Percentiles rank a stretch among this genome's conserved stretches.
Conservation (phyloP, 208 protist genomes). For the Trypanosomatidae sp. region DNA sequence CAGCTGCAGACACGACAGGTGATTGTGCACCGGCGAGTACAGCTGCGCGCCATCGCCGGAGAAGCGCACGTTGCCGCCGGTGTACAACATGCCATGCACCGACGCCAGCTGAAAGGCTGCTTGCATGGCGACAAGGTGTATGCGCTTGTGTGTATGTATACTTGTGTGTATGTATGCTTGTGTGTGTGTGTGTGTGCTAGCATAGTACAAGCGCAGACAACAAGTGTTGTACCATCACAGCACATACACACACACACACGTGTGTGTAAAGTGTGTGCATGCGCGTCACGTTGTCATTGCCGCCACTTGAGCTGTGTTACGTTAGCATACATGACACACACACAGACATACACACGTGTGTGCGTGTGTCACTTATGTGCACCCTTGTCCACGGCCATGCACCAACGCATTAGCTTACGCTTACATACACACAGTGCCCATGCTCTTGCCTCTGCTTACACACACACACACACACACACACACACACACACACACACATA, state of each 20-base stretch:
- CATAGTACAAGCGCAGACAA: too few relatives aligned
- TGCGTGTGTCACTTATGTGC: too few relatives aligned
- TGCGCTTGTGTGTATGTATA: conserved; percentile 4
- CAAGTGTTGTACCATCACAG: too few relatives aligned
- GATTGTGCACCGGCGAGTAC: conserved; percentile 84
- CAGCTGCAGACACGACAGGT: conserved; percentile 66
- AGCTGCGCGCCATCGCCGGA: conserved; percentile 64
- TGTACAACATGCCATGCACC: conserved; percentile 89
- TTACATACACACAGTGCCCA: background rate
- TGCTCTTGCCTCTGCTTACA: background rate
- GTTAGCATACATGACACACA: too few relatives aligned
- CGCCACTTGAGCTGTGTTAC: too few relatives aligned
- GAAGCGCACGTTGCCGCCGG: conserved; percentile 82
- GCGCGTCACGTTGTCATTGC: too few relatives aligned
- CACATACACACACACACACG: too few relatives aligned
- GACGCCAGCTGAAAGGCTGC: conserved; percentile 76
- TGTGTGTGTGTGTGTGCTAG: background rate
- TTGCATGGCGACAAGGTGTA: conserved; percentile 23
- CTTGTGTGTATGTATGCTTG: conserved; percentile 1
- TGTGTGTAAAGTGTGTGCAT: too few relatives aligned
- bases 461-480: background rate
- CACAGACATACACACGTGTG: too few relatives aligned
- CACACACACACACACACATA: background rate
- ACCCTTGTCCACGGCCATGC: too few relatives aligned
- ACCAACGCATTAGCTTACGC: too few relatives aligned